Percentiles rank a stretch among this genome's conserved stretches.
Conservation (phyloP, 2,329 filamentous ascomycete genomes). For the Allantophomopsis lycopodina region DNA sequence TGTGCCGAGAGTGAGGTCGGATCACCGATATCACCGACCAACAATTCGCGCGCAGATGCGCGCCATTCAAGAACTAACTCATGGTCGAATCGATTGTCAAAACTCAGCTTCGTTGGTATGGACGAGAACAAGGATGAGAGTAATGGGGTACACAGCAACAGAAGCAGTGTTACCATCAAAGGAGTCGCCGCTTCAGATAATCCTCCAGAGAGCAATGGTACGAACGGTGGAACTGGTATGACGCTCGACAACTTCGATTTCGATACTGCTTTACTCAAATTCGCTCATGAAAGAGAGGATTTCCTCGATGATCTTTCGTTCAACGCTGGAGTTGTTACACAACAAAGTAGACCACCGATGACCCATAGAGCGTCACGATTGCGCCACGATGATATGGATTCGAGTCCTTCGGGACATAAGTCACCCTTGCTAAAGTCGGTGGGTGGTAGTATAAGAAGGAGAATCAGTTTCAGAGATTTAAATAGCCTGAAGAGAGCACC, state of each 20-base stretch:
- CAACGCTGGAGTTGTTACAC: slow-evolving; percentile 61
- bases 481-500: slow-evolving; percentile 86
- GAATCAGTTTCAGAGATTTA: slow-evolving; percentile 90
- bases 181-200: slow-evolving; percentile 20
- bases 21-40: slow-evolving; percentile 2
- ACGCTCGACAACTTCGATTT: slow-evolving; percentile 67
- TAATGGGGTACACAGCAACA: slow-evolving; percentile 44
- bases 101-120: slow-evolving; percentile 34
- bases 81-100: slow-evolving; percentile 38
- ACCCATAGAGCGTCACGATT: slow-evolving; percentile 74
- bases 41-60: slow-evolving; percentile 20
- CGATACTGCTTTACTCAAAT: slow-evolving; percentile 83
- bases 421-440: slow-evolving; percentile 25
- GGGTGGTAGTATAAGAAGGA: slow-evolving; percentile 78
- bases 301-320: slow-evolving; percentile 90
- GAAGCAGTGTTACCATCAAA: slow-evolving; percentile 52
- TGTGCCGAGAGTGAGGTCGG: slow-evolving; percentile 34
- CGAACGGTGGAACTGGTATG: slow-evolving; percentile 3
- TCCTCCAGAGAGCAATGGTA: slow-evolving; percentile 2
- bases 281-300: slow-evolving; percentile 85
- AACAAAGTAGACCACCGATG: slow-evolving; percentile 55
- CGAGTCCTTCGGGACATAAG: slow-evolving; percentile 27
- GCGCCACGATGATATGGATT: slow-evolving; percentile 53
- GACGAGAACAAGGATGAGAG: slow-evolving; percentile 35
- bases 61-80: slow-evolving; percentile 50